phyloP scores from a whole-genome alignment of 176 grass and related monocot genomes.

The Carex kokanica region DNA sequence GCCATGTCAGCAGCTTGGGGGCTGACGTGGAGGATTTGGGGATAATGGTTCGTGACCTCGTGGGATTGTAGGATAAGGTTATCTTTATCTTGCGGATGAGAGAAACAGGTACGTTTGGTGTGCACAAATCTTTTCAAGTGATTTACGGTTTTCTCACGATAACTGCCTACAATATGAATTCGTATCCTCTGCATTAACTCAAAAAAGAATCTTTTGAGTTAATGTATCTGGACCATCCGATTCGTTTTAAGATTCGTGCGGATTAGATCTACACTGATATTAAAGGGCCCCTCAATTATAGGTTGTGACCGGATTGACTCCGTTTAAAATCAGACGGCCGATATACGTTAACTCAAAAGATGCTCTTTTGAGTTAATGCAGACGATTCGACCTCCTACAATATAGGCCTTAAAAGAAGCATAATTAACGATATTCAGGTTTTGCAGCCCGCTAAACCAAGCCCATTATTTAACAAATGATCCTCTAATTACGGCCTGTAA shows the following conservation, averaged over 20 bases:
- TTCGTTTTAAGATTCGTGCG: no score
- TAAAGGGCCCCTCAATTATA: no score
- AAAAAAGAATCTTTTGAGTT: no score
- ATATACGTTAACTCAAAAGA: no score
- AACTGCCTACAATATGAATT: no score
- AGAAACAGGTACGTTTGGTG: neutral
- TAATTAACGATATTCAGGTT: neutral
- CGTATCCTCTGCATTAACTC: no score
- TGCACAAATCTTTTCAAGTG: neutral
- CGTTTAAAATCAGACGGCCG: no score
- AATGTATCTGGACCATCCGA: no score
- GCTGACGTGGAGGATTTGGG: slow-evolving; percentile 30
- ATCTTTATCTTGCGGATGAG: slow-evolving; percentile 36
- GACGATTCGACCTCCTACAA: no score
- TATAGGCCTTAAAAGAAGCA: neutral
- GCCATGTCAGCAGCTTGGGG: slow-evolving; percentile 21
- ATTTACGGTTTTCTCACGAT: neutral
- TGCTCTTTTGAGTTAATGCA: no score
- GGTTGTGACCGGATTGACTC: no score
- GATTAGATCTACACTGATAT: no score
- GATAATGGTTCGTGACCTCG: slow-evolving; percentile 27
- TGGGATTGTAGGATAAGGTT: slow-evolving; percentile 29
- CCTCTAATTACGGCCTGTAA: neutral
- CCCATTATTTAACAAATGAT: neutral
- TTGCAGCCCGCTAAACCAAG: neutral